Conservation (phyloP, 371 early-diverging fungal species). For the Smittium mucronatum region DNA sequence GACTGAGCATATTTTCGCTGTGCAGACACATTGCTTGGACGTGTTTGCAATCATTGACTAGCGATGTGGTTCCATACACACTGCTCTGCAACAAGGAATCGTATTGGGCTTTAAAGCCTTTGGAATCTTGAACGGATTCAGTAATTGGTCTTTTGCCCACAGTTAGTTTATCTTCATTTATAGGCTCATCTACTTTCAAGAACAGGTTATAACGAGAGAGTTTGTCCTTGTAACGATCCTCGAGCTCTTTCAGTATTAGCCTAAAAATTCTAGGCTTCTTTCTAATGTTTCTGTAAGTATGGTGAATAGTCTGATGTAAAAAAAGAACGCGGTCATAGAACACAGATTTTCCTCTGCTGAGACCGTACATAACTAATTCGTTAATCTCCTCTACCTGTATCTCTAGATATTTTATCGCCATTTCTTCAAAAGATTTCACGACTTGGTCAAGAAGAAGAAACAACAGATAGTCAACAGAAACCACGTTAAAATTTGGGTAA, state of each 20-base stretch:
- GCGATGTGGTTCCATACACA: background rate
- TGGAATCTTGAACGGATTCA: background rate
- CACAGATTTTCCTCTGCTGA: background rate
- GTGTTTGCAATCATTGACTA: background rate
- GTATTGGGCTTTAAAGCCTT: background rate
- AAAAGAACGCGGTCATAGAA: background rate
- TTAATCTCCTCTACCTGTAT: background rate
- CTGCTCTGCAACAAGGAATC: background rate
- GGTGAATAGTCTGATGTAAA: background rate
- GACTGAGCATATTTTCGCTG: background rate
- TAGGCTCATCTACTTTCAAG: too few relatives aligned
- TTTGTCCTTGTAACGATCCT: background rate
- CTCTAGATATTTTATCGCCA: background rate
- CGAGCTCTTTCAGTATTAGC: background rate
- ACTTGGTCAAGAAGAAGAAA: background rate
- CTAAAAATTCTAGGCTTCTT: background rate
- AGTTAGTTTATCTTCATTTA: background rate
- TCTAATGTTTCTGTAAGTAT: background rate
- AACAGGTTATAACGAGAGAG: too few relatives aligned
- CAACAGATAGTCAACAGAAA: background rate
- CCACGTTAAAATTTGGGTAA: background rate
- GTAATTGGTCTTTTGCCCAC: background rate
- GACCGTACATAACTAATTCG: background rate
- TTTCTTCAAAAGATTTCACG: background rate
- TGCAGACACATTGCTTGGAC: background rate